Conservation (phyloP, 345 rosid genomes). For the Brassica napus region Da-Ae NC_063442.1:36342501-36343000, state of each 20-base stretch:
- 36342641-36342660: background rate
- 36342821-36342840: background rate
- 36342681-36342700: background rate
- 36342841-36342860: background rate
- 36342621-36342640: background rate
- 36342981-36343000: conserved; percentile 31
- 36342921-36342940: background rate
- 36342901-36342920: background rate
- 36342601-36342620: background rate
- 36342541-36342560: background rate
- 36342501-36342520: background rate
- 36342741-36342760: background rate
- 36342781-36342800: conserved; percentile 1
- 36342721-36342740: conserved; percentile 1
- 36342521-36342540: background rate
- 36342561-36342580: background rate
- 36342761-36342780: conserved; percentile 1
- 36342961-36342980: conserved; percentile 12
- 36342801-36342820: conserved; percentile 7
- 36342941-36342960: conserved; percentile 3
- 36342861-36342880: conserved; percentile 2
- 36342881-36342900: background rate
- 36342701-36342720: background rate
- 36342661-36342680: background rate
- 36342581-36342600: background rate